Evolutionary conservation across 352 stramenopile genomes (phyloP).

Genomic region (Hyaloperonospora arabidopsidis): DNA sequence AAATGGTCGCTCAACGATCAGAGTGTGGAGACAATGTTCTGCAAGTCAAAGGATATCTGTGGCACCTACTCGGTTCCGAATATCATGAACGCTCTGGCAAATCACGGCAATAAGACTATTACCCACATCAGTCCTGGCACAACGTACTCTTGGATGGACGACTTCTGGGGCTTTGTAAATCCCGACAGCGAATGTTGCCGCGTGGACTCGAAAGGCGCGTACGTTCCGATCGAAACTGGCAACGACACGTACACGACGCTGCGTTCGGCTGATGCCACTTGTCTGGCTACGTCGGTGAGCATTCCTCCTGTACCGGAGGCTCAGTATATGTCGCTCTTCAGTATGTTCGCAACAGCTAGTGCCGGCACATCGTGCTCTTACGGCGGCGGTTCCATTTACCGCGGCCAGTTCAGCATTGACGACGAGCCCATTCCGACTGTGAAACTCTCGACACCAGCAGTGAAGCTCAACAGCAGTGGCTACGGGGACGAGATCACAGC

Average conservation of each 20-base stretch:
- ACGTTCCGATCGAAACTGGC: constrained; percentile 38
- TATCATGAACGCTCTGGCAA: constrained; percentile 47
- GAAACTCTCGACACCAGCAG: constrained; percentile 29
- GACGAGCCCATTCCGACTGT: constrained; percentile 44
- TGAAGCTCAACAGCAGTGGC: constrained; percentile 44
- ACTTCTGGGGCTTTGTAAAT: constrained; percentile 58
- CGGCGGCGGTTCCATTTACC: constrained; percentile 60
- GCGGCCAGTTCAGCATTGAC: constrained; percentile 57
- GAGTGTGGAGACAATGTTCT: constrained; percentile 39
- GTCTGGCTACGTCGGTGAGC: constrained; percentile 28
- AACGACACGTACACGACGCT: constrained; percentile 42
- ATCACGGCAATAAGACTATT: constrained; percentile 32
- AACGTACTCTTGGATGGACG: constrained; percentile 64
- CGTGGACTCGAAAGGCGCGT: constrained; percentile 35
- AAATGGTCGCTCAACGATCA: constrained; percentile 41
- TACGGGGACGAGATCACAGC: constrained; percentile 50
- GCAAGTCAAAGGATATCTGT: constrained; percentile 57
- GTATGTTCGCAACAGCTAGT: constrained; percentile 60
- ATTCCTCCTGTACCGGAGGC: constrained; percentile 39
- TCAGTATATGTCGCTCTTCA: constrained; percentile 67
- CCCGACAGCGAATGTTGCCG: constrained; percentile 55
- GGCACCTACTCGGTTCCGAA: constrained; percentile 45
- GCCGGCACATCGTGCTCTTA: constrained; percentile 53
- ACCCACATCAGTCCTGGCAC: constrained; percentile 50
- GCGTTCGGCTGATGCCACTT: constrained; percentile 31